Evolutionary conservation across 805 yeast genomes (phyloP).

Genomic region (Blastobotrys americana): DNA sequence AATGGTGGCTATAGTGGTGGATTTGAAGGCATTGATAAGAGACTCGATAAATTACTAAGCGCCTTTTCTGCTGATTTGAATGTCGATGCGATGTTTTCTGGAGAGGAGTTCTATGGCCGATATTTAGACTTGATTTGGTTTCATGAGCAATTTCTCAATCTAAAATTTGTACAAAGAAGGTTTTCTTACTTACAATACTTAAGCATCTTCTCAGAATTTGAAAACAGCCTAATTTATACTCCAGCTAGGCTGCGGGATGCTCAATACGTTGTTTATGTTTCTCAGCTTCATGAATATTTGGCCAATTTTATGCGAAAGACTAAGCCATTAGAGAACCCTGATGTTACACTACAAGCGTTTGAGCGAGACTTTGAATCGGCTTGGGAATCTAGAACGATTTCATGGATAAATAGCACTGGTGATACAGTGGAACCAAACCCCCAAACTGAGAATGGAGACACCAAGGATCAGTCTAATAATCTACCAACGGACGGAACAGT

Average conservation of each 20-base stretch:
- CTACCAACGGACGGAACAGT: conserved; percentile 9
- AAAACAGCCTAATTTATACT: conserved; percentile 21
- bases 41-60: conserved; percentile 37
- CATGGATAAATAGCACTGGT: not conserved
- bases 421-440: conserved; percentile 15
- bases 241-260: conserved; percentile 20
- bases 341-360: conserved; percentile 26
- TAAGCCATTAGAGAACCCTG: conserved; percentile 43
- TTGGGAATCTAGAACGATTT: conserved; percentile 16
- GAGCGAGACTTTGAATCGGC: conserved; percentile 23
- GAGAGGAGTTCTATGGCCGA: conserved; percentile 59
- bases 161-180: conserved; percentile 32
- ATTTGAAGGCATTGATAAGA: conserved; percentile 20
- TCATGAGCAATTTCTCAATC: conserved; percentile 49
- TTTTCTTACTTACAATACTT: conserved; percentile 47
- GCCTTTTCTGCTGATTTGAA: conserved; percentile 43
- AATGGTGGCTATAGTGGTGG: conserved; percentile 20
- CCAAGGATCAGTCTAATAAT: too few species aligned
- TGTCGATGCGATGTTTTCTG: conserved; percentile 45
- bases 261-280: conserved; percentile 41
- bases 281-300: conserved; percentile 44
- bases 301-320: conserved; percentile 39
- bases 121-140: conserved; percentile 48
- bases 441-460: not conserved
- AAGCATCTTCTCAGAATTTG: conserved; percentile 38